Percentiles rank a stretch among this genome's conserved stretches.
phyloP scores from a whole-genome alignment of 2,329 filamentous ascomycete genomes.

The Ilyonectria destructans region DNA sequence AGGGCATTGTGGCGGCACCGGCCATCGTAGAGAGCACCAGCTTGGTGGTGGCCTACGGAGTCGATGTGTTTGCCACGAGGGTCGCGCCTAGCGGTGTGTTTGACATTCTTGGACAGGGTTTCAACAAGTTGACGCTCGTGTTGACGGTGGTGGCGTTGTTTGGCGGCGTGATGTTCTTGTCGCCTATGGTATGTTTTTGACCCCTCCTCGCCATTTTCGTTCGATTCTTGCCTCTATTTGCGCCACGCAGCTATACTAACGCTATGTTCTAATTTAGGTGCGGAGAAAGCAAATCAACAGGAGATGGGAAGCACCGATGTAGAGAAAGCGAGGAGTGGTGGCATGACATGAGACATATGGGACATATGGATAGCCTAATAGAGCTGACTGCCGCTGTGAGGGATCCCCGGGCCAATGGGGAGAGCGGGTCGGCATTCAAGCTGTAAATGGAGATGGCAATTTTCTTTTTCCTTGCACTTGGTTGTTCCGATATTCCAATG shows the following conservation, averaged over 20 bases:
- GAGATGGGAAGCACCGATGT: conserved; percentile 68
- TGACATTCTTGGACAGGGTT: conserved; percentile 93
- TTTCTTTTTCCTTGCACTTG: conserved; percentile 29
- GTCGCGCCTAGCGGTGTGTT: conserved; percentile 92
- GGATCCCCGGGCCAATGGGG: conserved; percentile 32
- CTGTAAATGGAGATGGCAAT: conserved; percentile 45
- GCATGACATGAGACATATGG: conserved; percentile 27
- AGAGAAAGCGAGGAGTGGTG: conserved; percentile 36
- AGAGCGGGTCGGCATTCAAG: conserved; percentile 35
- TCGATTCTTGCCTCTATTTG: conserved; percentile 1
- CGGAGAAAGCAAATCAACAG: conserved; percentile 79
- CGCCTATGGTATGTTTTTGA: conserved; percentile 82
- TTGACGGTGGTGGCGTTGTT: conserved; percentile 86
- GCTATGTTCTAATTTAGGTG: conserved; percentile 58
- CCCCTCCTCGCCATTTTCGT: conserved; percentile 4
- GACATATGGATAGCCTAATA: conserved; percentile 38
- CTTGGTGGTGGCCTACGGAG: conserved; percentile 88
- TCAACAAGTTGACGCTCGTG: conserved; percentile 90
- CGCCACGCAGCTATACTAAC: conserved; percentile 52
- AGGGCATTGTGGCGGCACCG: conserved; percentile 81
- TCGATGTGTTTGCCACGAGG: conserved; percentile 90
- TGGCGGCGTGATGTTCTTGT: conserved; percentile 82
- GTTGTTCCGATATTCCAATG: conserved; percentile 3
- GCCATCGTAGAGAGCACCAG: conserved; percentile 93
- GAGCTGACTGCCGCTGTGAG: conserved; percentile 20